Conservation (phyloP, 768 basidiomycete genomes). For the Pisolithus marmoratus region DNA sequence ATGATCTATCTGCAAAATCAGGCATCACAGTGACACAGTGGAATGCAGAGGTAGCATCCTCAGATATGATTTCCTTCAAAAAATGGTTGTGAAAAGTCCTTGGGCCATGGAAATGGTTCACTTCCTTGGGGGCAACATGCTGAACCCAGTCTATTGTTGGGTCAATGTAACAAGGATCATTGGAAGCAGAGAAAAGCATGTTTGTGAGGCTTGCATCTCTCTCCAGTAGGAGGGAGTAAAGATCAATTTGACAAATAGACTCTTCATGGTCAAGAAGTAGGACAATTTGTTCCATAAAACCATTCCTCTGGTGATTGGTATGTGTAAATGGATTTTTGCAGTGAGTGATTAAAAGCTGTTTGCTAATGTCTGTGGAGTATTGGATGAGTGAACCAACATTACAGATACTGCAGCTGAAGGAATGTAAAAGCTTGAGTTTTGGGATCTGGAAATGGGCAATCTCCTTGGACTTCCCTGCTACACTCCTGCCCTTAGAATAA, state of each 20-base stretch:
- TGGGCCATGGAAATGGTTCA: background rate
- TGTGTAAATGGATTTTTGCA: background rate
- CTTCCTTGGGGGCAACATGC: background rate
- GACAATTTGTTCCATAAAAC: background rate
- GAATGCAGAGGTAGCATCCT: background rate
- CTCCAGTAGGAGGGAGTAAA: background rate
- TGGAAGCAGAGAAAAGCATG: background rate
- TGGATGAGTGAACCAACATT: background rate
- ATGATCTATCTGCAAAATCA: background rate
- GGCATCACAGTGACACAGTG: background rate
- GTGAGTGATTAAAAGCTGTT: background rate
- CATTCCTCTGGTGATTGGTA: background rate
- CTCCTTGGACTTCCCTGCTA: background rate
- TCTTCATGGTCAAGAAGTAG: background rate
- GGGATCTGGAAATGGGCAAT: background rate
- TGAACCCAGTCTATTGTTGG: background rate
- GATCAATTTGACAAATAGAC: background rate
- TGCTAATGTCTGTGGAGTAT: background rate
- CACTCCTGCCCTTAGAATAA: background rate
- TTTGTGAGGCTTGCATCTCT: background rate
- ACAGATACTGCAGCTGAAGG: background rate
- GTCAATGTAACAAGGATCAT: background rate
- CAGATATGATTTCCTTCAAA: background rate
- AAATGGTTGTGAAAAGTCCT: background rate
- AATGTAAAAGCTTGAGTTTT: background rate